phyloP scores from a whole-genome alignment of 257 asterid genomes.

The Solanum habrochaites region DNA sequence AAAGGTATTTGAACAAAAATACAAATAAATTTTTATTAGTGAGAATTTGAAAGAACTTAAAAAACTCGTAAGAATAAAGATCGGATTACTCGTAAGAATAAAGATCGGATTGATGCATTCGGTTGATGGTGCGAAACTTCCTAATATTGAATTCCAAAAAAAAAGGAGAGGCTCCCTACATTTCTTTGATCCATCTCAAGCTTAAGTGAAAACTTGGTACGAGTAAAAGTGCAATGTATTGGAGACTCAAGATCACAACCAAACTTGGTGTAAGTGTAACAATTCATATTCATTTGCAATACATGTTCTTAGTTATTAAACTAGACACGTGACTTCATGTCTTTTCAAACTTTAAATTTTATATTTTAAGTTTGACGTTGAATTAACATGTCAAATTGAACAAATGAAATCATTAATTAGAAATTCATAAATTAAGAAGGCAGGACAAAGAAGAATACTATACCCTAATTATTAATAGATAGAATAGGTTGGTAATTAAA shows the following conservation, averaged over 20 bases:
- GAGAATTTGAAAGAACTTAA: neutral
- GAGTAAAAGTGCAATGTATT: neutral
- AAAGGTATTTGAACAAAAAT: neutral
- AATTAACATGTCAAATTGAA: neutral
- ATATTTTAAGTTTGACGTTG: neutral
- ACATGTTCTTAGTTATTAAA: neutral
- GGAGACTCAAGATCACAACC: neutral
- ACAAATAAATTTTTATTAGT: neutral
- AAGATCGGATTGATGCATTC: neutral
- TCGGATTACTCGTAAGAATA: too few relatives aligned
- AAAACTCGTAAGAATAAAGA: neutral
- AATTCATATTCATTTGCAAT: neutral
- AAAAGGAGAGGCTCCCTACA: neutral
- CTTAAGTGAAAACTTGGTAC: neutral
- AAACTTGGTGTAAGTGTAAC: neutral
- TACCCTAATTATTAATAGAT: neutral
- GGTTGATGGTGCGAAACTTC: neutral
- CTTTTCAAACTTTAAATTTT: neutral
- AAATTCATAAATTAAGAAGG: too few relatives aligned
- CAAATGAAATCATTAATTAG: neutral
- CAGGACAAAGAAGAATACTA: neutral
- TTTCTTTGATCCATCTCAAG: neutral
- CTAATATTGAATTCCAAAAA: neutral
- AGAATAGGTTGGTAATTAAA: neutral
- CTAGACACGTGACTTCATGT: neutral